These are phyloP conservation scores for Gilbertella persicaria DNA, from an alignment of 371 early-diverging fungal species.

Conservation along the genomic window DNA sequence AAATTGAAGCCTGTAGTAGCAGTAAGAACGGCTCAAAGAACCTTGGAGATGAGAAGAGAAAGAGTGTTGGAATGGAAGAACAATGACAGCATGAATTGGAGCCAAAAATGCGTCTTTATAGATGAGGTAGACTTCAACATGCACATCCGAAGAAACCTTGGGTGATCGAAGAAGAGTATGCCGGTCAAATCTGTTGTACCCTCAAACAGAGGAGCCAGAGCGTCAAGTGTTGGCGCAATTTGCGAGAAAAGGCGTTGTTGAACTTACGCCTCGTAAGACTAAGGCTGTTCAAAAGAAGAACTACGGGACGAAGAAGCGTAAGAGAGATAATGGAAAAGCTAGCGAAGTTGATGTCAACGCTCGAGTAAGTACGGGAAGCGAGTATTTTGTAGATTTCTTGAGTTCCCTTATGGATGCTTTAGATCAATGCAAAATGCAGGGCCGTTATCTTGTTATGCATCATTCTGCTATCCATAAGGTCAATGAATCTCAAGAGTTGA, in stretches of 20 bases:
- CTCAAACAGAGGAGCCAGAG: conserved; percentile 9
- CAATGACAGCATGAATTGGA: conserved; percentile 4
- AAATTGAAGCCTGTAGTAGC: conserved; percentile 2
- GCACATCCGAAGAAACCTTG: conserved; percentile 11
- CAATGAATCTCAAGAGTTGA: conserved; percentile 3
- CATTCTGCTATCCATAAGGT: conserved; percentile 9
- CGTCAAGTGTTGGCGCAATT: conserved; percentile 9
- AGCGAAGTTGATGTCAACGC: conserved; percentile 5
- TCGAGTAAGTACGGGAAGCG: conserved; percentile 6
- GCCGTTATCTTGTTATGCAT: conserved; percentile 9
- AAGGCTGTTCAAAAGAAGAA: conserved; percentile 7
- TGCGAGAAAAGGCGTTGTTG: conserved; percentile 3
- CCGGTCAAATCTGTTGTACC: conserved; percentile 7
- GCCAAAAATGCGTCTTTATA: conserved; percentile 9
- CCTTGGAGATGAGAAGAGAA: conserved; percentile 1
- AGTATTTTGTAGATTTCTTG: conserved; percentile 2
- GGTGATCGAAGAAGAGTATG: background rate
- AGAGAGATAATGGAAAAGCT: conserved; percentile 1
- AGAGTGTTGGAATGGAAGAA: conserved; percentile 6
- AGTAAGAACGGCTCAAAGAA: conserved; percentile 1
- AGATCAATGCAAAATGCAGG: background rate
- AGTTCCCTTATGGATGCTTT: conserved; percentile 1
- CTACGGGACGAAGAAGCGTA: conserved; percentile 1
- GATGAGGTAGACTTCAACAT: conserved; percentile 19
- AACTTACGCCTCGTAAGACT: conserved; percentile 2